Percentiles rank a stretch among this genome's conserved stretches.
These are phyloP conservation scores for Hamamelis virginiana DNA, from an alignment of 164 flowering plant genomes.

Conservation along the genomic window DNA sequence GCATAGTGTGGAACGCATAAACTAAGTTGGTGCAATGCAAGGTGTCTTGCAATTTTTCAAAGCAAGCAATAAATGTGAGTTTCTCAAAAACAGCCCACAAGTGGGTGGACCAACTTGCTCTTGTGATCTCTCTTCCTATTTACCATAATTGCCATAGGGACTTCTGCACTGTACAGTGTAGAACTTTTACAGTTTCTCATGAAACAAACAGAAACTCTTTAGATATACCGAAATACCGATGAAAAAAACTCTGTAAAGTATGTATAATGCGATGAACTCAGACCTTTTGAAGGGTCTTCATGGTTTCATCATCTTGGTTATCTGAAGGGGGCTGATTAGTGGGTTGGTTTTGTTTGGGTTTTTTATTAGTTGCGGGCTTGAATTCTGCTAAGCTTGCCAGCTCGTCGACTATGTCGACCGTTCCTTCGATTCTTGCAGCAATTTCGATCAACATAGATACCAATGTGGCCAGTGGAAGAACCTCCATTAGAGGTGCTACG, in stretches of 20 bases:
- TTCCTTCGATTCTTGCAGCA: constrained; percentile 50
- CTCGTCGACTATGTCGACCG: constrained; percentile 40
- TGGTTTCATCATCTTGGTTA: constrained; percentile 29
- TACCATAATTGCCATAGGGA: not conserved
- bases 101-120: not conserved
- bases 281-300: constrained; percentile 35
- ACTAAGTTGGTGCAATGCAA: constrained; percentile 4
- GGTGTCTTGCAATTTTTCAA: constrained; percentile 4
- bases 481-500: constrained; percentile 35
- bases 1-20: not conserved
- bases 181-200: not conserved
- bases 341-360: constrained; percentile 28
- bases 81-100: not conserved
- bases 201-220: not conserved
- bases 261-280: constrained; percentile 32
- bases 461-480: constrained; percentile 55
- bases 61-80: not conserved
- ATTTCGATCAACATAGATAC: constrained; percentile 58
- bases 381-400: constrained; percentile 53
- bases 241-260: not conserved
- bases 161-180: not conserved
- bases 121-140: not conserved
- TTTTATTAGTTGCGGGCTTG: constrained; percentile 28
- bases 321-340: constrained; percentile 16
- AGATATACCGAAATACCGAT: not conserved